These are phyloP conservation scores for Mallotus repandus DNA, from an alignment of 441 rosid species.

Conservation along the genomic window DNA sequence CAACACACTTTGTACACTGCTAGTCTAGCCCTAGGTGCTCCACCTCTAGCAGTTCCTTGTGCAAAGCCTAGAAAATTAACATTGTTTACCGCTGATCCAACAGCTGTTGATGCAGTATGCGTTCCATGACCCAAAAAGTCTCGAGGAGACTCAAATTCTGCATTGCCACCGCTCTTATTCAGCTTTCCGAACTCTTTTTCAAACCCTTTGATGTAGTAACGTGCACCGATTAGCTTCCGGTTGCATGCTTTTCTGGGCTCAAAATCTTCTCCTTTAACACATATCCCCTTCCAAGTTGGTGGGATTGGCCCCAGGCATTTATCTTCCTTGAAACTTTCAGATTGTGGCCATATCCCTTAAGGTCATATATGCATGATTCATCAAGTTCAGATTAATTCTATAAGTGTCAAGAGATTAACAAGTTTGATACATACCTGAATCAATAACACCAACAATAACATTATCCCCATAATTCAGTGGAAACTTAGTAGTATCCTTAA, in stretches of 20 bases:
- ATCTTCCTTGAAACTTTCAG: conserved; percentile 50
- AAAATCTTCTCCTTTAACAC: conserved; percentile 52
- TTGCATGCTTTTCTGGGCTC: conserved; percentile 53
- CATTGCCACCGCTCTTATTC: conserved; percentile 18
- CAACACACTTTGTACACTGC: conserved; percentile 66
- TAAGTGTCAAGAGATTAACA: neutral
- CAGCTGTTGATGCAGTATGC: conserved; percentile 53
- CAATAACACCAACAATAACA: conserved; percentile 54
- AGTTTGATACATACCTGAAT: conserved; percentile 49
- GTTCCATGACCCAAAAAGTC: conserved; percentile 49
- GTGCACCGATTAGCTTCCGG: conserved; percentile 57
- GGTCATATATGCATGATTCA: too few species aligned
- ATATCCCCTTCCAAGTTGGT: conserved; percentile 53
- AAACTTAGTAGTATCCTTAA: conserved; percentile 24
- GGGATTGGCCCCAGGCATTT: conserved; percentile 45
- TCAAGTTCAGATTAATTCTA: neutral
- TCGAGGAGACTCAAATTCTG: conserved; percentile 45
- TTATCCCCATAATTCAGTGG: conserved; percentile 48
- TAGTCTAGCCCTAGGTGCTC: conserved; percentile 58
- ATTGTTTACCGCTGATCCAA: conserved; percentile 41
- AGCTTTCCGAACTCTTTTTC: conserved; percentile 37
- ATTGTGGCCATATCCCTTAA: conserved; percentile 70
- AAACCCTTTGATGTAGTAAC: conserved; percentile 49
- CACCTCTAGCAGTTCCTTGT: conserved; percentile 54
- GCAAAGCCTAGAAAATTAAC: conserved; percentile 43